Base-by-base conservation (phyloP, 2,329 filamentous ascomycete species). In the Calonectria henricotiae region DNA sequence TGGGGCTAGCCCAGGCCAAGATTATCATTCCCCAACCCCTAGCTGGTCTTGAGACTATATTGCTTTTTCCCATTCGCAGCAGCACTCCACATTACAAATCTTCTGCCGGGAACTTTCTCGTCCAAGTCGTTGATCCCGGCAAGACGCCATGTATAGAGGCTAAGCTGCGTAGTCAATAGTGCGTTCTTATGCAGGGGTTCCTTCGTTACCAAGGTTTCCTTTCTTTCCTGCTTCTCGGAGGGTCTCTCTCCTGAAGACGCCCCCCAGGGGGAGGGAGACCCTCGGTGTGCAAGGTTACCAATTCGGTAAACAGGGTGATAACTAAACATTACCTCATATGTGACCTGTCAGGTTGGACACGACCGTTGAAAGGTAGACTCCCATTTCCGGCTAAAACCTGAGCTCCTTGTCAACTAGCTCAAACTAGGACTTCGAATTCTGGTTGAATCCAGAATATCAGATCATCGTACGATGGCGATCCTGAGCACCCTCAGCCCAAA, bases 311-410 rank as follows among this genome's bases (percentile, higher is more conserved):
- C 12, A 11, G 35, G 25, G 54, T 49, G 46, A 55, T 37, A 51
- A n/a, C 54, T 37, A 43, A 39, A 61, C 37, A 54, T 44, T 60
- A 47, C 49, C 25, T 49, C 39, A 25, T 47, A 23, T 51, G 20
- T 67, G 64, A 67, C 64, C 54, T 67, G 64, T 61, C 54, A 51
- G 35, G 54, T 67, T 61, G 46, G 54, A 61, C 54, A 51, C 9
- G 8, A 23, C 64, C 5, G 54, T 61, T 61, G 44, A 37, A 30
- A 44, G 25, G 43, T 44, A 49, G 30, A 32, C 25, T 32, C 25
- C 44, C 64, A 46, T 30, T 51, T 60, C 32, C 64, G 64, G 64
- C 43, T 67, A 67, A 51, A 51, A 46, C 32, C 35, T 49, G n/a
- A 17, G 15, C 13, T 66, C 54, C 13, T 32, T 35, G 64, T 43